Evolutionary conservation across 148 eudicot species (phyloP).

Genomic region (Fagopyrum esculentum): DNA sequence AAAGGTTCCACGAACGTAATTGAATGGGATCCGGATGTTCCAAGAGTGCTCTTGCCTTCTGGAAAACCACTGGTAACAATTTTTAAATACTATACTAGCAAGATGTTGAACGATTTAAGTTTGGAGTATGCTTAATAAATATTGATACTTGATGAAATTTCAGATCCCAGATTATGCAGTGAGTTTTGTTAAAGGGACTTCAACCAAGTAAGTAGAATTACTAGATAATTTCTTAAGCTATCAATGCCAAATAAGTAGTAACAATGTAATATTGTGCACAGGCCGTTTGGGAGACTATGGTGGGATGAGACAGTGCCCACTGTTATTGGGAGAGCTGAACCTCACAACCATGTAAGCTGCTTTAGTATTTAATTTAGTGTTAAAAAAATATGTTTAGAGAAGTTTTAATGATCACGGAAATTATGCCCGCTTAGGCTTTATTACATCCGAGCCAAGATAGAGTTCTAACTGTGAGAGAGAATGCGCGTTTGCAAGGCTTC

Average conservation of each 20-base stretch:
- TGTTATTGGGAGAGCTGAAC: slow-evolving; percentile 83
- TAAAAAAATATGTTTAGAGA: not conserved
- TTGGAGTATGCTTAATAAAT: not conserved
- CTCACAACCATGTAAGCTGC: slow-evolving; percentile 59
- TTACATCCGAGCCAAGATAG: slow-evolving; percentile 67
- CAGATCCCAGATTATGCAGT: slow-evolving; percentile 86
- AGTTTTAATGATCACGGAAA: not conserved
- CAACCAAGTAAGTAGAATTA: slow-evolving; percentile 52
- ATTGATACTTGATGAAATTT: slow-evolving; percentile 4
- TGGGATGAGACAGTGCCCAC: slow-evolving; percentile 84
- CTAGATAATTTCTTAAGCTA: not conserved
- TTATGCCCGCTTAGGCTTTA: slow-evolving; percentile 20
- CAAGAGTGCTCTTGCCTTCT: slow-evolving; percentile 40
- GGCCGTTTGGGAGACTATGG: slow-evolving; percentile 89
- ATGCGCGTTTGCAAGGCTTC: slow-evolving; percentile 83
- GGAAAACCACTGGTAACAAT: slow-evolving; percentile 67
- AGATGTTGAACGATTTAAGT: not conserved
- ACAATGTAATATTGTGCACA: slow-evolving; percentile 15
- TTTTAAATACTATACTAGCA: too few species aligned
- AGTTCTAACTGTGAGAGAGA: slow-evolving; percentile 71
- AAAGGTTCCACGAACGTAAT: slow-evolving; percentile 41
- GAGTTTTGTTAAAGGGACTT: slow-evolving; percentile 46
- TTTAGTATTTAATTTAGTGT: not conserved
- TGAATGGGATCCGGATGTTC: slow-evolving; percentile 51
- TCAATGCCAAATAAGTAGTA: not conserved